A percentile compares a stretch with the other conserved stretches of the same genome.
phyloP scores from a whole-genome alignment of 257 asterid species.

The Penstemon davidsonii region DNA sequence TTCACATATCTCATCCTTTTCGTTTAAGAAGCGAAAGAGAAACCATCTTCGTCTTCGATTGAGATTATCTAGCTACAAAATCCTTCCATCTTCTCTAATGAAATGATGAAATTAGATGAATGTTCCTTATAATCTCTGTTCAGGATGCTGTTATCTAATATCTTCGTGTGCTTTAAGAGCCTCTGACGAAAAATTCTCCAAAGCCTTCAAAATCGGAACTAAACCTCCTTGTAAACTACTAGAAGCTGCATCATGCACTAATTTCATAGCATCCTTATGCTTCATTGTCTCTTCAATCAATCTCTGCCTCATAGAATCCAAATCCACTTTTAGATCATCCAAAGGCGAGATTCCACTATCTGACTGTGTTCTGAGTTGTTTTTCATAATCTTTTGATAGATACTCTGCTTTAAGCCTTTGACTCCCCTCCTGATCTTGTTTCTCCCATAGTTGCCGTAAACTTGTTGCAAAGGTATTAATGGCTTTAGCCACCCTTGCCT shows the following conservation, averaged over 20 bases:
- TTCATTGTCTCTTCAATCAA: constrained; percentile 72
- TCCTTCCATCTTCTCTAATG: constrained; percentile 18
- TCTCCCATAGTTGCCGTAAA: constrained; percentile 74
- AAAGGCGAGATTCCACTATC: constrained; percentile 58
- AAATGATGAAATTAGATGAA: neutral
- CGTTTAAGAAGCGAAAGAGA: neutral
- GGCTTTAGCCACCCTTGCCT: constrained; percentile 66
- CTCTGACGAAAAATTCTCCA: constrained; percentile 77
- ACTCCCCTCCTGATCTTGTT: constrained; percentile 82
- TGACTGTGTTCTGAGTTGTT: constrained; percentile 47
- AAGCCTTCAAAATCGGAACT: constrained; percentile 87
- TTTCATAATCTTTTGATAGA: constrained; percentile 58
- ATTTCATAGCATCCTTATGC: constrained; percentile 77
- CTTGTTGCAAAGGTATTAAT: constrained; percentile 73
- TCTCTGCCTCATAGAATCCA: constrained; percentile 63
- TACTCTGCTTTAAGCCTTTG: constrained; percentile 79
- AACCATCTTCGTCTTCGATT: constrained; percentile 7
- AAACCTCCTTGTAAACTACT: constrained; percentile 85
- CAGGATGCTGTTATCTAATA: constrained; percentile 54
- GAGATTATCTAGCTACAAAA: constrained; percentile 35
- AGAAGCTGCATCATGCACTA: constrained; percentile 87
- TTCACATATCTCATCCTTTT: neutral
- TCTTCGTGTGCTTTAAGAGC: constrained; percentile 77
- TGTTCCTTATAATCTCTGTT: constrained; percentile 26
- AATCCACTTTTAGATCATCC: constrained; percentile 82